Percentiles rank a stretch among this genome's conserved stretches.
Conservation (phyloP, 1,284 basidiomycete species). For the Cryptococcus sp. region DNA sequence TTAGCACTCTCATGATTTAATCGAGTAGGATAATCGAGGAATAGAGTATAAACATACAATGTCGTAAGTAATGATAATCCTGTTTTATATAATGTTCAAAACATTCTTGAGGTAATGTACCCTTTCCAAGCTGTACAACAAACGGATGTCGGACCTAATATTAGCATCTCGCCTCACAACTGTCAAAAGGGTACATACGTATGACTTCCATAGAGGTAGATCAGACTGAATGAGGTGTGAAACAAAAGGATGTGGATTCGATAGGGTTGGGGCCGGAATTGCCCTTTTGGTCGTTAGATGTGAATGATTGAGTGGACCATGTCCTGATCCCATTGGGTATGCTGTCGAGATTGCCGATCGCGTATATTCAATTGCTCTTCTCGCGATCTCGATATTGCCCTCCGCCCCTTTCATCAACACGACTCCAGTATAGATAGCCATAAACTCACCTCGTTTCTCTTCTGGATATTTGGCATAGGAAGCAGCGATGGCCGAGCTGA, state of each 20-base stretch:
- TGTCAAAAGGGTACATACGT: no score
- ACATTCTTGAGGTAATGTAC: constrained; percentile 59
- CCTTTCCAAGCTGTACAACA: constrained; percentile 66
- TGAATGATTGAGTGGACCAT: constrained; percentile 84
- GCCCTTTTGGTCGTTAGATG: constrained; percentile 57
- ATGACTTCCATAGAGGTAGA: constrained; percentile 62
- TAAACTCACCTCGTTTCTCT: constrained; percentile 28
- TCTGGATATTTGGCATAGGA: constrained; percentile 54
- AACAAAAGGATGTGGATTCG: constrained; percentile 64
- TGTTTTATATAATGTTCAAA: constrained; percentile 82
- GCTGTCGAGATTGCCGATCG: constrained; percentile 73
- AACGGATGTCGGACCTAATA: constrained; percentile 65
- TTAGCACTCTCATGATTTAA: no score
- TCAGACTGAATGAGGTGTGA: constrained; percentile 62
- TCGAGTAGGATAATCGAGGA: not conserved
- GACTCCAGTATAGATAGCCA: not conserved
- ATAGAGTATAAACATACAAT: constrained; percentile 34
- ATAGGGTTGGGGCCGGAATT: constrained; percentile 55
- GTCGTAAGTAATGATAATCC: constrained; percentile 53
- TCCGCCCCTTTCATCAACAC: constrained; percentile 2
- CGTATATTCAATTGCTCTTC: constrained; percentile 64
- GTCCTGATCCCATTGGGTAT: constrained; percentile 65
- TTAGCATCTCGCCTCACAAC: constrained; percentile 1
- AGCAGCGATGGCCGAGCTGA: constrained; percentile 76
- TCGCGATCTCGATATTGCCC: constrained; percentile 9